Evolutionary conservation across 176 grass and related monocot species (phyloP), one percentile per base, ranked within the genome.

Genomic region (Triticum dicoccoides): DNA sequence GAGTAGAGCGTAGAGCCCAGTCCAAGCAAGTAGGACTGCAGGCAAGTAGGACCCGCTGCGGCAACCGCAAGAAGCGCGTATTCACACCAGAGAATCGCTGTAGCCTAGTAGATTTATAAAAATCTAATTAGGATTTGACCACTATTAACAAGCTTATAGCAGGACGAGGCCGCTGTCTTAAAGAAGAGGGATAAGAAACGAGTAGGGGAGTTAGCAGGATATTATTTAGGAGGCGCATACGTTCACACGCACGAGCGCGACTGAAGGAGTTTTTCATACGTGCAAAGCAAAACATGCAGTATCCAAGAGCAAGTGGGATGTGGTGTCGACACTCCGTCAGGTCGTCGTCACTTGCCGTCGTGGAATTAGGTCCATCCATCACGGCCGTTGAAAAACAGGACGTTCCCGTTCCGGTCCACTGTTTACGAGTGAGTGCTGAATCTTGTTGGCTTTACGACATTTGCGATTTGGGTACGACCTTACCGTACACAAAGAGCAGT

Each of bases 401-500:
- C 45, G 13, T 37, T 77, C 61, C 69, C 45, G 2, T 5, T 5
- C 9, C 9, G 41, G 18, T 27, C 32, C 54, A 14, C 30, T 13
- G 52, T 42, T 87, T 67, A 35, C 52, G 54, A 29, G 18, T 66
- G 15, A 84, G 44, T 75, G 80, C 61, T 37, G 62, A 65, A 84
- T 87, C 68, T 80, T 29, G 35, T 33, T 68, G 61, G 47, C 75
- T 84, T 91, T 91, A 77, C 85, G 61, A 59, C 85, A 87, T 61
- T 76, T 67, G 52, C 20, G 67, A 83, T 86, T 47, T 79, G 18
- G 11, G 35, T 54, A 35, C 14, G 80, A 74, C 75, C 76, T 80
- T 80, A 0, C 21, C 42, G 76, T 84, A 84, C 68, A 80, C 34
- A 78, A 37, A 17, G 12, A 24, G 8, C 21, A 66, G 33, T 33